These are phyloP conservation scores for Barnettozyma salicaria DNA, from an alignment of 805 yeast species.

Conservation along the genomic window DNA sequence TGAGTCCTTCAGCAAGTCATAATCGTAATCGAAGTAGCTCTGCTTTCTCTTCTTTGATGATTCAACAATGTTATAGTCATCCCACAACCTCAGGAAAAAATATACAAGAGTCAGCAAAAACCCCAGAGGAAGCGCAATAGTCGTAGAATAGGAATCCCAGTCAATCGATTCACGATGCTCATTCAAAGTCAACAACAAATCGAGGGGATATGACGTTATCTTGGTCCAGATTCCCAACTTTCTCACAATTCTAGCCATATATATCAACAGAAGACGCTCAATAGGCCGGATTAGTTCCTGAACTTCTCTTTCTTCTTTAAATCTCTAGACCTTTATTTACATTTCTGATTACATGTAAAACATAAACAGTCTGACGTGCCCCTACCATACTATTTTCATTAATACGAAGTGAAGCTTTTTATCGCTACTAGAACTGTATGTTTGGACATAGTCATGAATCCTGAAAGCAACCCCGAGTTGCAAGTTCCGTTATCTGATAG, in stretches of 20 bases:
- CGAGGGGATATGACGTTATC: constrained; percentile 23
- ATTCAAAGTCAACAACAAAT: constrained; percentile 21
- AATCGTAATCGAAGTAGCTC: constrained; percentile 11
- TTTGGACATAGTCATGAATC: too few relatives aligned
- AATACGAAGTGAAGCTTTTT: too few relatives aligned
- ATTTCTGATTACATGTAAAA: too few relatives aligned
- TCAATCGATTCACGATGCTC: constrained; percentile 26
- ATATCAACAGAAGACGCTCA: too few relatives aligned
- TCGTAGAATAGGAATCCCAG: constrained; percentile 24
- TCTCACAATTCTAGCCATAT: constrained; percentile 20
- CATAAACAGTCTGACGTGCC: too few relatives aligned
- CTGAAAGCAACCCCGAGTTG: too few relatives aligned
- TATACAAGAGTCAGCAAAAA: constrained; percentile 18
- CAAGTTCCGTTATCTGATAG: too few relatives aligned
- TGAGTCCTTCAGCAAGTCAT: constrained; percentile 16
- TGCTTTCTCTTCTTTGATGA: constrained; percentile 1
- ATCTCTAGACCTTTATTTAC: too few relatives aligned
- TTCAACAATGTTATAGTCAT: constrained; percentile 15
- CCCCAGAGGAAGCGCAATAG: constrained; percentile 25
- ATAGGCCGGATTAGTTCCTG: too few relatives aligned
- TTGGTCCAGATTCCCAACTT: constrained; percentile 18
- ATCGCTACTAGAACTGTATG: too few relatives aligned
- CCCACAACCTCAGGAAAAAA: constrained; percentile 23
- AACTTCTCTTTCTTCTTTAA: too few relatives aligned
- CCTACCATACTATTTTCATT: too few relatives aligned